Conservation (phyloP, 345 rosid species). For the Ceriops decandra region DNA sequence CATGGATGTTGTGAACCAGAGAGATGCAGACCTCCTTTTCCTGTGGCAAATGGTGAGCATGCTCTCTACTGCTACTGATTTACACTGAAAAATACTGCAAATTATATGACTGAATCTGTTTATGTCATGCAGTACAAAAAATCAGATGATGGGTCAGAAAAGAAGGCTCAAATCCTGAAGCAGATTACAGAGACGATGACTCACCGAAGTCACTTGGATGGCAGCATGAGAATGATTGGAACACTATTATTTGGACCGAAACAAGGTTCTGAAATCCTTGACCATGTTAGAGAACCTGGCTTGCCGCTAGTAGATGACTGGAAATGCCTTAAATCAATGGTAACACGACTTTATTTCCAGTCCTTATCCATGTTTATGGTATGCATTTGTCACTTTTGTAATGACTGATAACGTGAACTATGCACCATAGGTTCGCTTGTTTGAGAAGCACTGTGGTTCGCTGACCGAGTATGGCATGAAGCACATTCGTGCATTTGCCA, state of each 20-base stretch:
- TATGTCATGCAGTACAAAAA: constrained; percentile 43
- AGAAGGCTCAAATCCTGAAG: constrained; percentile 46
- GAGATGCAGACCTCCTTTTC: constrained; percentile 82
- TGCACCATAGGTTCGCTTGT: constrained; percentile 52
- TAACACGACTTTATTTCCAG: constrained; percentile 13
- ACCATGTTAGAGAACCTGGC: constrained; percentile 42
- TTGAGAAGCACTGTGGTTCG: constrained; percentile 72
- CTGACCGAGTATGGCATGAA: constrained; percentile 93
- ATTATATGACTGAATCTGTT: too few relatives aligned
- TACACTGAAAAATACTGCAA: too few relatives aligned
- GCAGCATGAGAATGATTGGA: constrained; percentile 65
- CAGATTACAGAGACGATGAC: constrained; percentile 44
- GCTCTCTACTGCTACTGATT: background rate
- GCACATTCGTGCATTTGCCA: constrained; percentile 93
- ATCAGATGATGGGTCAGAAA: constrained; percentile 39
- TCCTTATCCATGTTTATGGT: background rate
- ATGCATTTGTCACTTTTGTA: background rate
- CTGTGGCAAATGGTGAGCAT: constrained; percentile 75
- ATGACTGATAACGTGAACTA: background rate
- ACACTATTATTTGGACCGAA: constrained; percentile 57
- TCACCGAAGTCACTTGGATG: constrained; percentile 64
- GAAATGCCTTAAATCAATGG: constrained; percentile 81
- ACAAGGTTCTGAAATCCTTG: constrained; percentile 33
- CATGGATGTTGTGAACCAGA: constrained; percentile 65
- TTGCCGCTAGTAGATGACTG: constrained; percentile 75